Evolutionary conservation across 306 rosid genomes (phyloP).

Genomic region (Medicago truncatula): MtrunA17r5.0-ANR NC_053043.1:47825501-47826000

Average conservation of each 20-base stretch:
- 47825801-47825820: conserved; percentile 34
- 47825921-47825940: conserved; percentile 50
- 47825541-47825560: conserved; percentile 14
- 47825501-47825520: conserved; percentile 2
- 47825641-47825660: not conserved
- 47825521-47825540: conserved; percentile 34
- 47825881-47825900: conserved; percentile 88
- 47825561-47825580: conserved; percentile 11
- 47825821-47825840: conserved; percentile 84
- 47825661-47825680: not conserved
- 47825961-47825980: conserved; percentile 32
- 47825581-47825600: conserved; percentile 37
- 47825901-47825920: conserved; percentile 76
- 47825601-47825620: conserved; percentile 26
- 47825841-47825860: conserved; percentile 76
- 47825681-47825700: conserved; percentile 44
- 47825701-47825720: conserved; percentile 51
- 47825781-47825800: conserved; percentile 43
- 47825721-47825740: conserved; percentile 26
- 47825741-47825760: conserved; percentile 42
- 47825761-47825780: conserved; percentile 38
- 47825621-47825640: not conserved
- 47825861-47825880: conserved; percentile 79
- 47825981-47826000: conserved; percentile 33
- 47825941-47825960: conserved; percentile 21